Base-by-base conservation (phyloP, 352 stramenopile species). In the Phytophthora pisi region DNA sequence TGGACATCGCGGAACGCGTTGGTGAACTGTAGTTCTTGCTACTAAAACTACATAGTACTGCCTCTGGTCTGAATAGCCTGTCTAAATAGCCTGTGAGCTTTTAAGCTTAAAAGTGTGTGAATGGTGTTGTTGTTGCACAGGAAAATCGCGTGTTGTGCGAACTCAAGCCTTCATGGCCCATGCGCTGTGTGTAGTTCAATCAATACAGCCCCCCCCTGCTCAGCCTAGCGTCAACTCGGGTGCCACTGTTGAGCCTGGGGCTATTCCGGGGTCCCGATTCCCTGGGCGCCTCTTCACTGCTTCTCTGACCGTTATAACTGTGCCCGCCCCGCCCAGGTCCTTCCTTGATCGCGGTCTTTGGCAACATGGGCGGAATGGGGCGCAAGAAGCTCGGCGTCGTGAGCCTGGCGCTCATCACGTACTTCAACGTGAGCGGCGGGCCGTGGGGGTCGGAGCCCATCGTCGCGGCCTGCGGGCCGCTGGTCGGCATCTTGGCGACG, bases 381-480 rank as follows among this genome's bases (percentile, higher is more conserved):
- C 70, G 72, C 28, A 81, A 79, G 72, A 89, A 89, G 66, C 75
- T 91, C 11, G 83, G 82, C 63, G 71, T 91, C n/a, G 64, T 91
- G 51, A 78, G 74, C 61, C 69, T 91, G 42, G 84, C 81, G 49
- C 76, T 95, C 54, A 89, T 98, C 53, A 97, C 91, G 34, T 97
- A 97, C 70, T 97, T 97, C 64, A 91, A 89, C 56, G 92, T 98
- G 23, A 91, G 75, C 70, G 95, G 93, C 16, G 97, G 97, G 6
- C 96, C 97, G 5, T 99, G 98, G 79, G 97, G 97, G 7, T 90
- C 90, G 24, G 96, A 99, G 77, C 86, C 92, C n/a, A 91, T 95
- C 20, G 86, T 99, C 1, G 81, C 88, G 13, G 82, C 95, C 0
- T 97, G 81, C 38, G 96, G 91, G 2, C 91, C 95, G 36, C 61